A percentile compares a stretch with the other conserved stretches of the same genome.
Evolutionary conservation across 805 yeast genomes (phyloP).

Genomic region (Saturnispora serradocipensis): DNA sequence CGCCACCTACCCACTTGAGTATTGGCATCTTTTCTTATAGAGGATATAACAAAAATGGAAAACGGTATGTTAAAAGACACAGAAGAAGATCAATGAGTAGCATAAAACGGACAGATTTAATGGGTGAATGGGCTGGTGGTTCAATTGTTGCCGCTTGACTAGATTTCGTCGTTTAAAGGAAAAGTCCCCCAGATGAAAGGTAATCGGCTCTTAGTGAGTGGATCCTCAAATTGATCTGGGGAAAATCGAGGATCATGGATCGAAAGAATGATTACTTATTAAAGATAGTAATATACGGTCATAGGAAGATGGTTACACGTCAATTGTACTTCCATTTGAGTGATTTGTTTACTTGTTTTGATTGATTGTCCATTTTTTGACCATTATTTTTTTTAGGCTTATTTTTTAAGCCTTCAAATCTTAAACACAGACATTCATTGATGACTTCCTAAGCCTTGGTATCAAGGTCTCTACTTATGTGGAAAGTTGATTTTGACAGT

Average conservation of each 20-base stretch:
- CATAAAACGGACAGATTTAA: neutral
- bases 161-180: neutral
- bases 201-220: neutral
- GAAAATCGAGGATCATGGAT: too few species aligned
- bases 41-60: constrained; percentile 4
- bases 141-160: neutral
- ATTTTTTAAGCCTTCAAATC: neutral
- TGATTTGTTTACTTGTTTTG: neutral
- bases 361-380: neutral
- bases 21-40: neutral
- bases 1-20: neutral
- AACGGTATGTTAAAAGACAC: constrained; percentile 6
- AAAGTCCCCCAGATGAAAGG: neutral
- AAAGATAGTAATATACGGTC: neutral
- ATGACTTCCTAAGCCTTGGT: neutral
- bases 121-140: neutral
- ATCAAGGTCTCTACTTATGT: neutral
- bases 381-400: neutral
- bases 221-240: neutral
- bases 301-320: neutral
- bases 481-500: too few species aligned
- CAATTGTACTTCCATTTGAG: neutral
- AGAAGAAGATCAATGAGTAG: neutral
- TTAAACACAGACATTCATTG: neutral
- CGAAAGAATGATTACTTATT: too few species aligned